phyloP scores from a whole-genome alignment of 495 filamentous ascomycete species.

The Lophiostoma macrostomum region DNA sequence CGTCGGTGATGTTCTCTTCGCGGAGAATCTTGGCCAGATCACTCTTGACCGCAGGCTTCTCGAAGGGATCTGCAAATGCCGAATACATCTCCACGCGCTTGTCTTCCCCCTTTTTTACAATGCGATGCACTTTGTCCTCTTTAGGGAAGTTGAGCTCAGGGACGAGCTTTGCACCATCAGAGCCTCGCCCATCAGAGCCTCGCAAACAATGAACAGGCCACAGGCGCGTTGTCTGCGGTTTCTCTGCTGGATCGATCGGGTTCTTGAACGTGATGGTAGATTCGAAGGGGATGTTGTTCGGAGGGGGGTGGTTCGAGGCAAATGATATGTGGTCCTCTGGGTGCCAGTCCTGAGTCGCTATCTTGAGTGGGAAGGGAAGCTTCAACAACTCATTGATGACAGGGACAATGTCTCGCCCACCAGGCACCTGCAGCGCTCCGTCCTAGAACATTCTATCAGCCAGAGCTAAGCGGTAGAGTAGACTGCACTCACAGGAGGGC shows the following conservation, averaged over 20 bases:
- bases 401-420: constrained; percentile 65
- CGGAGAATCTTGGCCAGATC: constrained; percentile 58
- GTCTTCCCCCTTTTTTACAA: constrained; percentile 76
- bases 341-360: constrained; percentile 91
- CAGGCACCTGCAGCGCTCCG: constrained; percentile 74
- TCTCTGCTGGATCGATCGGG: constrained; percentile 53
- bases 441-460: constrained; percentile 49
- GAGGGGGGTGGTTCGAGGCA: constrained; percentile 67
- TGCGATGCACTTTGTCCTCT: constrained; percentile 55
- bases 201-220: constrained; percentile 93
- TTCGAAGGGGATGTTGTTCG: constrained; percentile 64
- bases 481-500: constrained; percentile 66
- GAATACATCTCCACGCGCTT: constrained; percentile 84
- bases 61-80: constrained; percentile 76
- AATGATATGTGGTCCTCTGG: constrained; percentile 86
- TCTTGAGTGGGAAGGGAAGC: constrained; percentile 66
- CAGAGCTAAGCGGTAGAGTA: neutral
- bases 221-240: constrained; percentile 65
- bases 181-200: constrained; percentile 66
- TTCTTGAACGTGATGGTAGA: constrained; percentile 64
- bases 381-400: constrained; percentile 72
- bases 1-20: constrained; percentile 60
- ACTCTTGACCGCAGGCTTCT: constrained; percentile 48
- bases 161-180: constrained; percentile 68
- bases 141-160: constrained; percentile 68